phyloP scores from a whole-genome alignment of 2,329 filamentous ascomycete genomes.

The Xylaria hypoxylon region DNA sequence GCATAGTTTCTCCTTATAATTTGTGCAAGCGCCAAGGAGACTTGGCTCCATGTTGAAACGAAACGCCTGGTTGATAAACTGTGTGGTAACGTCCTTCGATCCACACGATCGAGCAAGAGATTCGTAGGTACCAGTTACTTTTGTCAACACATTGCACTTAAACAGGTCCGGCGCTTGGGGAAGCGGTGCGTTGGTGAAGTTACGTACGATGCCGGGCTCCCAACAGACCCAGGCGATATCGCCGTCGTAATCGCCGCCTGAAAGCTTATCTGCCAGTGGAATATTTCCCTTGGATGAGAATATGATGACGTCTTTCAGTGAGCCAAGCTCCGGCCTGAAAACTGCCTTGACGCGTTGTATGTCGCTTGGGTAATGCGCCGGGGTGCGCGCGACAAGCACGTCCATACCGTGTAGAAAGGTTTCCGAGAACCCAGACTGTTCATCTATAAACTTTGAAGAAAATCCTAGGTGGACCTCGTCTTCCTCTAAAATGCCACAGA shows the following conservation, averaged over 20 bases:
- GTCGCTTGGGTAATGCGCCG: conserved; percentile 76
- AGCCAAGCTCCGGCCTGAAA: conserved; percentile 69
- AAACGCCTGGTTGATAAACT: conserved; percentile 67
- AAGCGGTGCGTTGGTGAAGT: conserved; percentile 72
- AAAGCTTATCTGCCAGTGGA: conserved; percentile 76
- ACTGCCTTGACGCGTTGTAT: conserved; percentile 75
- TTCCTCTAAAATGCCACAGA: conserved; percentile 67
- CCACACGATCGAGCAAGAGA: conserved; percentile 53
- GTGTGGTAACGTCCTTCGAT: conserved; percentile 49
- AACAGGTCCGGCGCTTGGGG: conserved; percentile 60
- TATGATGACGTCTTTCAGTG: conserved; percentile 81
- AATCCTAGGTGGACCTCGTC: conserved; percentile 77
- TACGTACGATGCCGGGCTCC: conserved; percentile 72
- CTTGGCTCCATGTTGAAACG: conserved; percentile 67
- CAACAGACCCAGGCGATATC: conserved; percentile 83
- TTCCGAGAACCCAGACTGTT: conserved; percentile 64
- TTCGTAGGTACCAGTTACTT: conserved; percentile 60
- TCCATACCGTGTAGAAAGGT: conserved; percentile 67
- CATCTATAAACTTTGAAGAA: conserved; percentile 70
- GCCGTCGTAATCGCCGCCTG: conserved; percentile 85
- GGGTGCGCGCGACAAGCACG: conserved; percentile 75
- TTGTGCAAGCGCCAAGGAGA: conserved; percentile 73
- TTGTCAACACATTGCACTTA: conserved; percentile 60
- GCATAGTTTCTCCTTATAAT: conserved; percentile 70
- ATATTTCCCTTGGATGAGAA: conserved; percentile 73